Evolutionary conservation across 306 rosid genomes (phyloP).

Genomic region (Casuarina glauca): DNA sequence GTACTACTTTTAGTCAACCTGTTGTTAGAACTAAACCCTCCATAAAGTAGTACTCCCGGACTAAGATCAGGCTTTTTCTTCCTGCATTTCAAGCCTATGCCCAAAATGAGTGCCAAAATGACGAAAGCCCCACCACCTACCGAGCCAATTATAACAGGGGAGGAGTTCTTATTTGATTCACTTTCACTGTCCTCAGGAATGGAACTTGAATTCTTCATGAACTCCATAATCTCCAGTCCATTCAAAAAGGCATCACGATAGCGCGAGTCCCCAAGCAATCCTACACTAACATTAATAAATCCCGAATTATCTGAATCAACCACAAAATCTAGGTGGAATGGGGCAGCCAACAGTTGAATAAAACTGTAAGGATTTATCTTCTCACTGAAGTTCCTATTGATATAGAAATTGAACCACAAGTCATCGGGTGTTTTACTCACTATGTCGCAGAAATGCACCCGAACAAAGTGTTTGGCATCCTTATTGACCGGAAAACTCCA

Average conservation of each 20-base stretch:
- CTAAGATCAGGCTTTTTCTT: conserved; percentile 16
- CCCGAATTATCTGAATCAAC: conserved; percentile 37
- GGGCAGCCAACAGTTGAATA: background rate
- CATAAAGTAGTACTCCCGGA: conserved; percentile 9
- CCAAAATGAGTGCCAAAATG: conserved; percentile 4
- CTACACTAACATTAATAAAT: background rate
- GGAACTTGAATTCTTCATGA: conserved; percentile 2
- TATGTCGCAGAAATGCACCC: conserved; percentile 45
- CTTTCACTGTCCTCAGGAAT: background rate
- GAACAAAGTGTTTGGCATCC: conserved; percentile 26
- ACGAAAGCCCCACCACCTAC: conserved; percentile 31
- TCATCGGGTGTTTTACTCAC: accelerated
- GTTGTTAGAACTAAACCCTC: conserved; percentile 36
- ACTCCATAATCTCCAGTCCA: conserved; percentile 47
- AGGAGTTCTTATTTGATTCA: background rate
- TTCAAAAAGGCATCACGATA: conserved; percentile 24
- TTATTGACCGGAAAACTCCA: conserved; percentile 43
- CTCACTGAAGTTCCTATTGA: background rate
- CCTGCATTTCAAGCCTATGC: conserved; percentile 27
- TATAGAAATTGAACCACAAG: background rate
- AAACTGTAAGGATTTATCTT: accelerated
- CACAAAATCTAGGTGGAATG: conserved; percentile 37
- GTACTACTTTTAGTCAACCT: conserved; percentile 33
- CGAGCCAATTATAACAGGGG: conserved; percentile 27
- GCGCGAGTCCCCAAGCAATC: accelerated